Evolutionary conservation across 176 grass and related monocot genomes (phyloP), one percentile per base, ranked within the genome.

Genomic region (Chrysopogon serrulatus): DNA sequence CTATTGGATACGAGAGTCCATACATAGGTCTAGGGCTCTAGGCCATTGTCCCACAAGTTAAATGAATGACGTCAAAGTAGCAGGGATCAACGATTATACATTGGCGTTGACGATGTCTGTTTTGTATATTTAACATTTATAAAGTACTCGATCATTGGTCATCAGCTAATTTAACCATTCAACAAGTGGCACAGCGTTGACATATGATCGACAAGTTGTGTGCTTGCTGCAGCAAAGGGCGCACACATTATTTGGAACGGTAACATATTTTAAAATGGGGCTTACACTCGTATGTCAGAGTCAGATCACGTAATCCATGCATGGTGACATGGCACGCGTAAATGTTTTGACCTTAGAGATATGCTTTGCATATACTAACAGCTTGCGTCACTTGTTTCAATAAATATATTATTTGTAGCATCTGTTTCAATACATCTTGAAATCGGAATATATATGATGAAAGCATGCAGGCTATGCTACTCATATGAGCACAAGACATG

Each of bases 141-240:
- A 63, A 79, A 65, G 24, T 15, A 31, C 3, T 30, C n/a, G 24
- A 62, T 61, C 16, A 41, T 64, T 64, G 26, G 41, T 65, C 24
- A 64, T 43, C 59, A 79, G 6, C 43, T 32, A 32, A 49, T 73
- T 60, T 41, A 28, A 27, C 19, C 18, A 8, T 63, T 59, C 35
- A 78, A 18, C 36, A 63, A 44, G 76, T 78, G 75, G 75, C 23
- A 16, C 36, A 5, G 8, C n/a, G 40, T 79, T 79, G 77, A 79
- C 61, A 49, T 35, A 47, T 79, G 28, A 35, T 31, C 11, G 18
- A n/a, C 27, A 65, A 8, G 18, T 65, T 79, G 61, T 79, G 61
- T 65, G 59, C 60, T 66, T 79, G 77, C 61, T 47, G 77, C 61
- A 49, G 28, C 61, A 48, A 79, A 79, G 77, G 61, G 61, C 18